Evolutionary conservation across 2,329 filamentous ascomycete species (phyloP), one percentile per base, ranked within the genome.

Genomic region (Cladosporium halotolerans): DNA sequence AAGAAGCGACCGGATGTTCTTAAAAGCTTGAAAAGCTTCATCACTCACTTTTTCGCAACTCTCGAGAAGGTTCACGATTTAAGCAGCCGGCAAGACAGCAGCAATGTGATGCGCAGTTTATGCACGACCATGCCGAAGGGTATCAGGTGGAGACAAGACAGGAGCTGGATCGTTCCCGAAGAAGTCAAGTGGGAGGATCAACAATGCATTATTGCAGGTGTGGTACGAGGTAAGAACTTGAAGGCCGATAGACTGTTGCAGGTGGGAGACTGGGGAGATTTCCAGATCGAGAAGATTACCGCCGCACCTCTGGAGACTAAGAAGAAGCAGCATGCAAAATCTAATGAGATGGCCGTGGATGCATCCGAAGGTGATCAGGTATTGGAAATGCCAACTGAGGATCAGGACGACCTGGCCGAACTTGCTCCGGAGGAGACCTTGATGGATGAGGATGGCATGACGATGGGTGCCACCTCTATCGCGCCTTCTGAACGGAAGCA

Each of bases 141-240:
- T 1, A 82, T 99, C n/a, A 78, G 85, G 58, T 99, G 93, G 93
- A 83, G 93, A 62, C 93, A 99, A 49, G 89, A 96, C 60, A 81
- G 93, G 61, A 95, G 90, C 63, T 99, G 93, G 88, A 89, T 99
- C 85, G 74, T 96, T 54, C 82, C 92, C 4, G 93, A 99, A 60
- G 81, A 91, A 28, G 76, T 96, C 50, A 73, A 81, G 61, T 95
- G 90, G 79, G 77, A 81, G 18, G 68, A 66, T 13, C 75, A 78
- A 1, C 78, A 80, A 43, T 62, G 68, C 18, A 65, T 69, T 2
- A 67, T 99, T 40, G 95, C 89, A 0, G 93, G 93, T 60, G 82
- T 93, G 3, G 83, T 97, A 28, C 81, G 93, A 65, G 93, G 93
- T 33, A 88, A 84, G 66, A 86, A 87, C 8, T 70, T 99, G 49